Conservation (phyloP, 140 eudicot species). For the Oenanthe javanica region DNA sequence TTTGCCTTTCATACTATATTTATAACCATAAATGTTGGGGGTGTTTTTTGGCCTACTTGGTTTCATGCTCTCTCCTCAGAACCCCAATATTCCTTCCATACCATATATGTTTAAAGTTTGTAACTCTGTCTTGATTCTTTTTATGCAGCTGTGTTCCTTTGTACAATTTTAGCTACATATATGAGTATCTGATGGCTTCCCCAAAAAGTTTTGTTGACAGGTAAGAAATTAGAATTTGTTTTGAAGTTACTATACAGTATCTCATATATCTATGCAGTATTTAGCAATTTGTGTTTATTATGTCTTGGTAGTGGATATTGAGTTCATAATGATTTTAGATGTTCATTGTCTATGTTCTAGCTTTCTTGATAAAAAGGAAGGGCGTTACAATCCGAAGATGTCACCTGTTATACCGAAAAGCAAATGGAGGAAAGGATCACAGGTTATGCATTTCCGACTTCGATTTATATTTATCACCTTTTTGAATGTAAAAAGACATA, state of each 20-base stretch:
- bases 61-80: not conserved
- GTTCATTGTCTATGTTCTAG: constrained; percentile 26
- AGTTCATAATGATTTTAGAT: not conserved
- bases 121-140: not conserved
- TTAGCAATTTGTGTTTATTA: not conserved
- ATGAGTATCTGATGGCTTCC: constrained; percentile 68
- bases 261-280: not conserved
- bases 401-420: constrained; percentile 63
- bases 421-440: constrained; percentile 99
- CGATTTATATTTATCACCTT: not conserved
- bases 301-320: not conserved
- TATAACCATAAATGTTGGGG: not conserved
- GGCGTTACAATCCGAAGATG: constrained; percentile 87
- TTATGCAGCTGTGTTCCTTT: constrained; percentile 82
- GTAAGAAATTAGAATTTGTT: constrained; percentile 19
- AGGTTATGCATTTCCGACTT: constrained; percentile 41
- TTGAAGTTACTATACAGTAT: not conserved
- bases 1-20: not conserved
- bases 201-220: constrained; percentile 95
- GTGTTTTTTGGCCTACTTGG: not conserved
- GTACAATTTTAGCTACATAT: constrained; percentile 77
- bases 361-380: constrained; percentile 82
- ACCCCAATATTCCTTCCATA: not conserved
- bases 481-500: not conserved
- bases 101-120: not conserved